Evolutionary conservation across 192 early-diverging fungal species (phyloP).

Genomic region (Coemansia sp.): DNA sequence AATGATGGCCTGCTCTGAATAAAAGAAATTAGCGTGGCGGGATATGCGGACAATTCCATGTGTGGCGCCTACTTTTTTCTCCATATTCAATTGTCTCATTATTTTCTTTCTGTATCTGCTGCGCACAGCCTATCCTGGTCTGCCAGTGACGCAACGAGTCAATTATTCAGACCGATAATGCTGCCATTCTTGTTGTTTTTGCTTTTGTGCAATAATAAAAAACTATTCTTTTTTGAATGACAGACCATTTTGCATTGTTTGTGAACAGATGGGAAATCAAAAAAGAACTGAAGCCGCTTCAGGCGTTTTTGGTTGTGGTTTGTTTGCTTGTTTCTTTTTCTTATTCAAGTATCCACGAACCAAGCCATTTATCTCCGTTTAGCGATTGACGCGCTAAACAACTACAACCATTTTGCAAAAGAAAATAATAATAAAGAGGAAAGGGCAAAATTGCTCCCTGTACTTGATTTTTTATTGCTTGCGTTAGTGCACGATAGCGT

Average conservation of each 20-base stretch:
- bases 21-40: neutral
- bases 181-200: neutral
- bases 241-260: too few relatives aligned
- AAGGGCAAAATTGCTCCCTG: neutral
- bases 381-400: neutral
- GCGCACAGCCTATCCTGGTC: neutral
- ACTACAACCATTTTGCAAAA: neutral
- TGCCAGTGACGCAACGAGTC: neutral
- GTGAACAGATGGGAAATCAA: neutral
- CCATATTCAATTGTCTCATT: neutral
- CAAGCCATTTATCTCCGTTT: neutral
- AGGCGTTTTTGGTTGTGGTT: neutral
- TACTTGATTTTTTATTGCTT: neutral
- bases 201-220: neutral
- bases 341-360: neutral
- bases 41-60: neutral
- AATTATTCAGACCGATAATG: neutral
- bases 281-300: neutral
- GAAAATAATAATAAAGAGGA: neutral
- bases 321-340: neutral
- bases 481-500: neutral
- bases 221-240: neutral
- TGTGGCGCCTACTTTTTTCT: neutral
- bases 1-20: neutral
- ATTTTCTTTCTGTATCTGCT: neutral